phyloP scores from a whole-genome alignment of 2,329 filamentous ascomycete genomes.

The Arthrinium phaeospermum region DNA sequence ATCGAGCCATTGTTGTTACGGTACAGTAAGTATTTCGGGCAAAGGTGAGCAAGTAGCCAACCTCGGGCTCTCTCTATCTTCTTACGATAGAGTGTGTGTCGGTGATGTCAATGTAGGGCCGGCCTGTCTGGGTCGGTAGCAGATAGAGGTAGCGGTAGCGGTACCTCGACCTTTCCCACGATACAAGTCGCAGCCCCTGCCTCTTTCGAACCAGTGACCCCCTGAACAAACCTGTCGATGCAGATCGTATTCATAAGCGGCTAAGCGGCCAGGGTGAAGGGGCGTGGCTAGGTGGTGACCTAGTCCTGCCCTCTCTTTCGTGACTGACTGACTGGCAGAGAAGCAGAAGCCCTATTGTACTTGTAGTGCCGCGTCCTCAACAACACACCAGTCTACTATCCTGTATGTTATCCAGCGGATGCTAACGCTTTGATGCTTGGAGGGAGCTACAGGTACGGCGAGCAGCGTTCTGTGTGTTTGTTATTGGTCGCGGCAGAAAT shows the following conservation, averaged over 20 bases:
- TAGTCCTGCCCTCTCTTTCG: neutral
- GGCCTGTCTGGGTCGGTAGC: neutral
- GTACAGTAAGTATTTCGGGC: neutral
- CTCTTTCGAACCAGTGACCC: neutral
- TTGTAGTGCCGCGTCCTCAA: neutral
- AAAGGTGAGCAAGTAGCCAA: neutral
- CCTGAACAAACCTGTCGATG: slow-evolving; percentile 10
- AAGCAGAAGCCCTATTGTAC: neutral
- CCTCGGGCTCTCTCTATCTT: neutral
- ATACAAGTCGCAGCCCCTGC: neutral
- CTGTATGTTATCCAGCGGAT: no score
- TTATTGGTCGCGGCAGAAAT: neutral
- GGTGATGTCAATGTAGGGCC: neutral
- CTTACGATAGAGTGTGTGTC: neutral
- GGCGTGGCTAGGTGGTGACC: neutral
- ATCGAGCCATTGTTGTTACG: neutral
- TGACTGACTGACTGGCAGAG: neutral
- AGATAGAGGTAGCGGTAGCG: neutral
- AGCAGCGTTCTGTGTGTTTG: neutral
- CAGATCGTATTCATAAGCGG: slow-evolving; percentile 18
- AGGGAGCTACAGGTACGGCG: no score
- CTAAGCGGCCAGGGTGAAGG: slow-evolving; percentile 17
- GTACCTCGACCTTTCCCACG: neutral
- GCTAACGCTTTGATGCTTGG: neutral
- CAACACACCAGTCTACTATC: neutral